Evolutionary conservation across 306 rosid genomes (phyloP).

Genomic region (Malus domestica): ASM211411v1 NC_041800.1:16080501-16081000

Average conservation of each 20-base stretch:
- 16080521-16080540: constrained; percentile 91
- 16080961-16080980: constrained; percentile 78
- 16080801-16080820: constrained; percentile 67
- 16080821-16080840: constrained; percentile 75
- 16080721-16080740: constrained; percentile 36
- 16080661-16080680: not conserved
- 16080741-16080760: constrained; percentile 32
- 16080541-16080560: constrained; percentile 73
- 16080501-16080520: constrained; percentile 28
- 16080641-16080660: constrained; percentile 32
- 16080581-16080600: constrained; percentile 92
- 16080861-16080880: constrained; percentile 20
- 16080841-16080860: constrained; percentile 92
- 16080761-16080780: constrained; percentile 29
- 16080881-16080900: constrained; percentile 5
- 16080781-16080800: constrained; percentile 51
- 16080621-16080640: constrained; percentile 48
- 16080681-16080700: not conserved
- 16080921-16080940: constrained; percentile 8
- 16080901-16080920: not conserved
- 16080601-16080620: constrained; percentile 46
- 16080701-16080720: constrained; percentile 34
- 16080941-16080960: constrained; percentile 94
- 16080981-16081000: constrained; percentile 97
- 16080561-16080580: constrained; percentile 74